Evolutionary conservation across 1,284 basidiomycete genomes (phyloP).

Genomic region (Butyriboletus appendiculatus): DNA sequence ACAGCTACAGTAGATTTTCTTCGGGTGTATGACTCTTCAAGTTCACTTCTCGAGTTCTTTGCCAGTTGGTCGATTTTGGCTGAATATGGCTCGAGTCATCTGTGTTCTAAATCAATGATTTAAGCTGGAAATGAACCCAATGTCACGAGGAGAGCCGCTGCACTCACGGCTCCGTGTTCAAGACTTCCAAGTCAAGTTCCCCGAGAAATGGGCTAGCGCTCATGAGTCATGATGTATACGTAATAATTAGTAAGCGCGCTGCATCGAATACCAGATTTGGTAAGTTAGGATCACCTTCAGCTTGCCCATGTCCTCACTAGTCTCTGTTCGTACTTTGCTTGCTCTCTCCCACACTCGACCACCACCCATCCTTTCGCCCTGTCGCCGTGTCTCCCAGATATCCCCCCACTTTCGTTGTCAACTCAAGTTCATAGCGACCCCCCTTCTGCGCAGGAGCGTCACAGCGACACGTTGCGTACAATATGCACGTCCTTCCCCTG

Average conservation of each 20-base stretch:
- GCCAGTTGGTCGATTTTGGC: not conserved
- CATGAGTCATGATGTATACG: no score
- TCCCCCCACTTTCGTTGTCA: not conserved
- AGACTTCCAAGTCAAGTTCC: not conserved
- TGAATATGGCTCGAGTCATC: not conserved
- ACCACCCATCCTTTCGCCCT: not conserved
- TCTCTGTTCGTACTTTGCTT: conserved; percentile 5
- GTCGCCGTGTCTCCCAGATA: not conserved
- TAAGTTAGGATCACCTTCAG: not conserved
- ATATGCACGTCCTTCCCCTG: conserved; percentile 13
- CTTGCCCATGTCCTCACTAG: conserved; percentile 15
- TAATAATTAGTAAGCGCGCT: not conserved
- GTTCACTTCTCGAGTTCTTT: no score
- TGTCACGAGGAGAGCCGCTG: not conserved
- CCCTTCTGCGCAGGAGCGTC: conserved; percentile 11
- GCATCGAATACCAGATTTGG: conserved; percentile 5
- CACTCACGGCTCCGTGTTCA: not conserved
- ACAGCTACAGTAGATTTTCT: not conserved
- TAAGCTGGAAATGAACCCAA: not conserved
- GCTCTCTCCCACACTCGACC: conserved; percentile 9
- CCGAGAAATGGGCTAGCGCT: not conserved
- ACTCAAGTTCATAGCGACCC: not conserved
- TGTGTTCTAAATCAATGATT: not conserved
- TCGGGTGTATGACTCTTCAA: not conserved
- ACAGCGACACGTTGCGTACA: conserved; percentile 9